Base-by-base conservation (phyloP, 441 rosid species). In the Gossypium davidsonii region DNA sequence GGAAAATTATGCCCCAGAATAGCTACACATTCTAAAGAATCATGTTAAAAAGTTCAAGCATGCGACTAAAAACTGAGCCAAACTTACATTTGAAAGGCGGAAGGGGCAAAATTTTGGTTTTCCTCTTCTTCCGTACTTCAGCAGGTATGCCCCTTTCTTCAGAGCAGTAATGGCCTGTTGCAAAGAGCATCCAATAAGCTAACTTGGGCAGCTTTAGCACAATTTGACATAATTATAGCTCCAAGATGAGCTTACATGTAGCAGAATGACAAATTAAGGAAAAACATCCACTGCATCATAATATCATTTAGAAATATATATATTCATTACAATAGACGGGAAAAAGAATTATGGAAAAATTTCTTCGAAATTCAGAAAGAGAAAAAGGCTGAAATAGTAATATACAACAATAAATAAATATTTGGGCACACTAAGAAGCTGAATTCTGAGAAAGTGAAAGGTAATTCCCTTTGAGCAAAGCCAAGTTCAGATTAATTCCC, bases 101-200 rank as follows among this genome's bases (percentile, higher is more conserved):
- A 95, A 92, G 28, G 98, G 99, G 73, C 99, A 95, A 83, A 90
- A 92, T 84, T 95, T 95, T 65, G 99, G 99, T 81, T 92, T 95
- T 64, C 99, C 99, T 71, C 99, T 88, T 82, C 99, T 86, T 75
- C 99, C 99, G 80, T 95, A 95, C 85, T 95, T 95, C 4, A 95
- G 95, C 84, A 95, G 85, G 85, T 80, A 90, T 60, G 99, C 93
- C 61, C 99, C 99, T 74, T 95, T 95, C 78, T 95, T 95, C 68
- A 95, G 80, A 72, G 98, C 96, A 73, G 95, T 92, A 77, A 95
- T 91, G 74, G 97, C 99, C 99, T 95, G 89, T 79, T 17, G 34
- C 42, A 79, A 82, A 82, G 71, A 86, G 83, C 71, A 86, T 34
- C 68, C 76, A 85, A 79, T 55, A 79, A 77, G 67, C 76, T 23